Conservation (phyloP, 1,284 basidiomycete genomes). For the Heterobasidion irregulare region DNA sequence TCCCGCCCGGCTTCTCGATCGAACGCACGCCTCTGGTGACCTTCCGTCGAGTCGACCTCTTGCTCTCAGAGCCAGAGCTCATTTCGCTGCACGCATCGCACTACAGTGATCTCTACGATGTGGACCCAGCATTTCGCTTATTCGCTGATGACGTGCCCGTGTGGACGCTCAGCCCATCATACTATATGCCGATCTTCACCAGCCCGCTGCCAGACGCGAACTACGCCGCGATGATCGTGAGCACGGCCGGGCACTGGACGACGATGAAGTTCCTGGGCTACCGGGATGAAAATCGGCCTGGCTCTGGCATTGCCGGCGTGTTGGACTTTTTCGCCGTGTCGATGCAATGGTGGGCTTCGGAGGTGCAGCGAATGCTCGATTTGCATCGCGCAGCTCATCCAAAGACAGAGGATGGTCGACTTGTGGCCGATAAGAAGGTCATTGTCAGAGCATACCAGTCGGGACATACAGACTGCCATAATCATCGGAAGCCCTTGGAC, state of each 20-base stretch:
- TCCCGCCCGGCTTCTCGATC: slow-evolving; percentile 47
- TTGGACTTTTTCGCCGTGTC: slow-evolving; percentile 45
- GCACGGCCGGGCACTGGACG: slow-evolving; percentile 64
- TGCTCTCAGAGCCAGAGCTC: slow-evolving; percentile 43
- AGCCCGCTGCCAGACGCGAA: slow-evolving; percentile 36
- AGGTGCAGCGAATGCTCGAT: slow-evolving; percentile 35
- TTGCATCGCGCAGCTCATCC: slow-evolving; percentile 8
- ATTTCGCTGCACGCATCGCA: slow-evolving; percentile 30
- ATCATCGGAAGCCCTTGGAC: slow-evolving; percentile 31
- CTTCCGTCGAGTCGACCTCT: slow-evolving; percentile 55
- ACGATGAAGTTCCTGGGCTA: slow-evolving; percentile 42
- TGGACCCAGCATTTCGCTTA: slow-evolving; percentile 13
- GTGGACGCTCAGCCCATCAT: slow-evolving; percentile 43
- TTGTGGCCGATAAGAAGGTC: slow-evolving; percentile 29
- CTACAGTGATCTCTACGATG: slow-evolving; percentile 8
- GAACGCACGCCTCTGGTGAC: slow-evolving; percentile 49
- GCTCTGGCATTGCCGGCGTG: slow-evolving; percentile 42
- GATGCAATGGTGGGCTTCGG: slow-evolving; percentile 42
- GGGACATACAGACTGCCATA: slow-evolving; percentile 57
- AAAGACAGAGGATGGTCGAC: slow-evolving; percentile 1
- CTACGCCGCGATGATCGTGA: slow-evolving; percentile 51
- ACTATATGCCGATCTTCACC: slow-evolving; percentile 44
- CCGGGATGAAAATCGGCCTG: slow-evolving; percentile 23
- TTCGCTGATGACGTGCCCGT: slow-evolving; percentile 46
- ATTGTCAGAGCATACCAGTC: slow-evolving; percentile 54